Evolutionary conservation across 768 basidiomycete genomes (phyloP).

Genomic region (Cystofilobasidium macerans): DNA sequence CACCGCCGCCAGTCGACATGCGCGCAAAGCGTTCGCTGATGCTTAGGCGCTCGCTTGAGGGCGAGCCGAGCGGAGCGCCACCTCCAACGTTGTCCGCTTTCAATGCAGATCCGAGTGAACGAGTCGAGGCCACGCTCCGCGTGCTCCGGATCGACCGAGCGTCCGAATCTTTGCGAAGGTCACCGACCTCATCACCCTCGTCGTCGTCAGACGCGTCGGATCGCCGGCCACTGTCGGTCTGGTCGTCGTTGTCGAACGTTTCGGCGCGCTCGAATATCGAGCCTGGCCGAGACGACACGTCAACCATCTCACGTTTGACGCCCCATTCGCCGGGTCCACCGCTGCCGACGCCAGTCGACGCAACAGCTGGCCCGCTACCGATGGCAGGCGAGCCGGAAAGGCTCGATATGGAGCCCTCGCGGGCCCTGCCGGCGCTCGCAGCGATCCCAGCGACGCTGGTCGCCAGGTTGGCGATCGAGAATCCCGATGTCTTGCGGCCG

Average conservation of each 20-base stretch:
- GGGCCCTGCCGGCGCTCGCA: slow-evolving; percentile 38
- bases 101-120: slow-evolving; percentile 36
- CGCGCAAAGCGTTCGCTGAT: slow-evolving; percentile 15
- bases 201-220: slow-evolving; percentile 41
- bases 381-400: background rate
- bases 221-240: slow-evolving; percentile 28
- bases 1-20: background rate
- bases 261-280: slow-evolving; percentile 41
- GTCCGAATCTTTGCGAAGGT: slow-evolving; percentile 42
- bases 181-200: slow-evolving; percentile 39
- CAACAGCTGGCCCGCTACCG: no score
- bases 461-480: slow-evolving; percentile 68
- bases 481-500: slow-evolving; percentile 57
- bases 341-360: slow-evolving; percentile 27
- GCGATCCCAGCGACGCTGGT: slow-evolving; percentile 52
- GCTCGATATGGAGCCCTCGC: slow-evolving; percentile 30
- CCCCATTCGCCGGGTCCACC: slow-evolving; percentile 38
- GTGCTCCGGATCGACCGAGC: slow-evolving; percentile 51
- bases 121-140: slow-evolving; percentile 57
- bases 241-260: slow-evolving; percentile 28
- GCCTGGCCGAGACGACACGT: slow-evolving; percentile 47
- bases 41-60: slow-evolving; percentile 8
- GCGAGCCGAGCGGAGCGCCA: background rate
- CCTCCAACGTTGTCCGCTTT: no score
- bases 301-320: slow-evolving; percentile 48